Evolutionary conservation across 805 yeast species (phyloP).

Genomic region (Metschnikowia gelsemii): DNA sequence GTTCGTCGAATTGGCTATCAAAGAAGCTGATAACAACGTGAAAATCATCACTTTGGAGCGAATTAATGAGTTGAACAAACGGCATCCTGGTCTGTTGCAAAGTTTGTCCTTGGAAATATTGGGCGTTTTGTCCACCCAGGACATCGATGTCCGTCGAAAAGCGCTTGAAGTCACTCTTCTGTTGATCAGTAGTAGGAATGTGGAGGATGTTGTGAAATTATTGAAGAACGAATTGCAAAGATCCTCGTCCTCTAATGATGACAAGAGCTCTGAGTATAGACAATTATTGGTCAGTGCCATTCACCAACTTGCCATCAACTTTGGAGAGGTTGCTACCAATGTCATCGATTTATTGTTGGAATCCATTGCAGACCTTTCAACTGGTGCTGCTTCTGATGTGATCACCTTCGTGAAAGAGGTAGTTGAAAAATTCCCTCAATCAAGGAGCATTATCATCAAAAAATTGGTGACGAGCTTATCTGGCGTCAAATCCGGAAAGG

Average conservation of each 20-base stretch:
- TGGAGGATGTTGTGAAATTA: slow-evolving; percentile 88
- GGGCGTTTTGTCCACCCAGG: slow-evolving; percentile 83
- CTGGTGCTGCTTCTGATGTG: slow-evolving; percentile 85
- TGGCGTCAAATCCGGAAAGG: slow-evolving; percentile 79
- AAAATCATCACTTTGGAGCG: slow-evolving; percentile 89
- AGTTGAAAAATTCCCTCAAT: slow-evolving; percentile 83
- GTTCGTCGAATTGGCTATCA: slow-evolving; percentile 83
- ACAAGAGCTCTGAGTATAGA: slow-evolving; percentile 81
- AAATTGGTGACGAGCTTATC: slow-evolving; percentile 64
- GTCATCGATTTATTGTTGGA: slow-evolving; percentile 88
- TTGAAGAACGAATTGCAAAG: slow-evolving; percentile 87
- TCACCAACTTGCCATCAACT: slow-evolving; percentile 82
- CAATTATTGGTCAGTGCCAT: slow-evolving; percentile 85
- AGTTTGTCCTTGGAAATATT: slow-evolving; percentile 83
- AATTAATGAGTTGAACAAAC: slow-evolving; percentile 69
- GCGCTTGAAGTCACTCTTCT: slow-evolving; percentile 83
- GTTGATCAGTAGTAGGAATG: slow-evolving; percentile 81
- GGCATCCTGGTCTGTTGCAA: slow-evolving; percentile 79
- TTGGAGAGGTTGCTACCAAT: slow-evolving; percentile 85
- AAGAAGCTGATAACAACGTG: slow-evolving; percentile 93
- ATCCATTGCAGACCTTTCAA: slow-evolving; percentile 78
- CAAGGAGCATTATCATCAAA: slow-evolving; percentile 61
- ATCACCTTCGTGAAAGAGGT: slow-evolving; percentile 92
- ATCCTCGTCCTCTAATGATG: slow-evolving; percentile 70
- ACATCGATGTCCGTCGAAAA: slow-evolving; percentile 84